Percentiles rank a stretch among this genome's conserved stretches.
Evolutionary conservation across 192 early-diverging fungal genomes (phyloP).

Genomic region (Entomortierella lignicola): DNA sequence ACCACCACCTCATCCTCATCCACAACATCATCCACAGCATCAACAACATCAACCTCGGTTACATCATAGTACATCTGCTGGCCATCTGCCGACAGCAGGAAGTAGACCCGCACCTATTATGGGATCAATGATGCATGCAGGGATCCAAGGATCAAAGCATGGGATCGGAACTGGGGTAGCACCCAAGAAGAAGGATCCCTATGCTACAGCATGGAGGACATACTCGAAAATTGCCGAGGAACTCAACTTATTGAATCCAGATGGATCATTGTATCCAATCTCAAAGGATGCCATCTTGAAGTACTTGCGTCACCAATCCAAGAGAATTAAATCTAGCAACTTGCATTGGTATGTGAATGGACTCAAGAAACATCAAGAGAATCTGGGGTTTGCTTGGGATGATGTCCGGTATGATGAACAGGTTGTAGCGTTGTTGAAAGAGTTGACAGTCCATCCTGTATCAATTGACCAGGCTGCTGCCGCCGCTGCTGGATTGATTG

Average conservation of each 20-base stretch:
- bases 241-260: constrained; percentile 40
- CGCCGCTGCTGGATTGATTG: background rate
- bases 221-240: constrained; percentile 54
- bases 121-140: background rate
- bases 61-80: constrained; percentile 41
- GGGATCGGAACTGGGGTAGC: background rate
- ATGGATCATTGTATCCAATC: constrained; percentile 48
- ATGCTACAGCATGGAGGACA: constrained; percentile 50
- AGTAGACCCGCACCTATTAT: constrained; percentile 15
- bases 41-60: constrained; percentile 19
- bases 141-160: background rate
- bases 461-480: constrained; percentile 25
- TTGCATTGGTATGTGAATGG: constrained; percentile 54
- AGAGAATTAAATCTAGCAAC: constrained; percentile 51
- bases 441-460: constrained; percentile 41
- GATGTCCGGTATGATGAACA: constrained; percentile 48
- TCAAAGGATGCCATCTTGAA: constrained; percentile 51
- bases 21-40: background rate
- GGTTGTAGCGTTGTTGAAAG: constrained; percentile 46
- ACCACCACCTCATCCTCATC: background rate
- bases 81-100: constrained; percentile 18
- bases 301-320: constrained; percentile 46
- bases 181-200: constrained; percentile 44
- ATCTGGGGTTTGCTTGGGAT: constrained; percentile 50
- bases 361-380: constrained; percentile 53